These are phyloP conservation scores for Isatis tinctoria DNA, from an alignment of 345 rosid species.

Conservation along the genomic window DNA sequence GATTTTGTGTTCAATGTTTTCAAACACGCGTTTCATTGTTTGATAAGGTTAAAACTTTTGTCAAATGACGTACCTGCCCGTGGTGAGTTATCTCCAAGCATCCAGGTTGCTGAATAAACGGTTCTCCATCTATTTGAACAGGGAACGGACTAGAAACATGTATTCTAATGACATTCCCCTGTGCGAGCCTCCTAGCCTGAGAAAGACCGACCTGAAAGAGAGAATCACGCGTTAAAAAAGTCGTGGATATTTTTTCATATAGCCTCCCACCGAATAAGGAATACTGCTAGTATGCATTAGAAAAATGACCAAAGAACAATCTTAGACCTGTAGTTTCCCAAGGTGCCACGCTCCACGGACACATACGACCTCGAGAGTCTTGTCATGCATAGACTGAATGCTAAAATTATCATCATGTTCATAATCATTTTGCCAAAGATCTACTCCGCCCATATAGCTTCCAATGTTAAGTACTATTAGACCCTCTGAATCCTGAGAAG, in stretches of 20 bases:
- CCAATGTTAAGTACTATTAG: slow-evolving; percentile 76
- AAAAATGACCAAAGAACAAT: background rate
- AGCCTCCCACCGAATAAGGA: background rate
- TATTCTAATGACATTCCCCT: slow-evolving; percentile 51
- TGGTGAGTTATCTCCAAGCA: slow-evolving; percentile 64
- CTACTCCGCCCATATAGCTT: slow-evolving; percentile 93
- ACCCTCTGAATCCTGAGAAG: slow-evolving; percentile 68
- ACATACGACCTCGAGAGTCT: slow-evolving; percentile 70
- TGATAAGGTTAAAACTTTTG: background rate
- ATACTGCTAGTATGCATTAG: background rate
- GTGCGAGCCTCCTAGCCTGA: slow-evolving; percentile 66
- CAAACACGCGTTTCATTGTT: background rate
- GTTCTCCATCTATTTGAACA: slow-evolving; percentile 71
- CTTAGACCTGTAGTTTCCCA: slow-evolving; percentile 73
- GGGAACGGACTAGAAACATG: slow-evolving; percentile 62
- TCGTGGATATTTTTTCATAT: background rate
- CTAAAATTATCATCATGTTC: slow-evolving; percentile 67
- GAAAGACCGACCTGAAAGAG: slow-evolving; percentile 54
- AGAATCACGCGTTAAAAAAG: background rate
- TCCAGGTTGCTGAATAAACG: slow-evolving; percentile 65
- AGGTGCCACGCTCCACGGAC: slow-evolving; percentile 89
- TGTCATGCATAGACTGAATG: slow-evolving; percentile 72
- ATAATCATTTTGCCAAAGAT: slow-evolving; percentile 83
- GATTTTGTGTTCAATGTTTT: too few relatives aligned
- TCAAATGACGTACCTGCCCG: slow-evolving; percentile 45